phyloP scores from a whole-genome alignment of 345 rosid genomes.

The Brassica juncea region DNA sequence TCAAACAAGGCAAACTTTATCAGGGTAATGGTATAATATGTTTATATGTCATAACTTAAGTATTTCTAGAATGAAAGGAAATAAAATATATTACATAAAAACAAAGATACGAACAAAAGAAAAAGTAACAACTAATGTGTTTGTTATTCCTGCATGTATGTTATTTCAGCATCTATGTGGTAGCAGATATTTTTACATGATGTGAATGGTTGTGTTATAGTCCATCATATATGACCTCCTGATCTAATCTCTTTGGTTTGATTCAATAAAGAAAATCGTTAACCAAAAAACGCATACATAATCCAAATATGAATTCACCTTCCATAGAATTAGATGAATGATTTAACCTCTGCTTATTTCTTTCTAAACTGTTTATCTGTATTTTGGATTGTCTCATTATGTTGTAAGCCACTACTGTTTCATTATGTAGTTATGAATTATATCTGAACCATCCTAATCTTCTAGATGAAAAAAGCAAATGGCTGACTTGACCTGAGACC shows the following conservation, averaged over 20 bases:
- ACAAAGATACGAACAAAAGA: not conserved
- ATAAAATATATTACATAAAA: not conserved
- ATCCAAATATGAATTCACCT: not conserved
- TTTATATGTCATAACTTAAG: not conserved
- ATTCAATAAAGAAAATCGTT: not conserved
- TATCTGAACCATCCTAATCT: slow-evolving; percentile 18
- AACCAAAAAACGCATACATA: not conserved
- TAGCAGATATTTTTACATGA: not conserved
- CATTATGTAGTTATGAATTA: not conserved
- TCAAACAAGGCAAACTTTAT: slow-evolving; percentile 4
- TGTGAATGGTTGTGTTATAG: slow-evolving; percentile 1
- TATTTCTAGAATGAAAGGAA: not conserved
- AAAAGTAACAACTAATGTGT: not conserved
- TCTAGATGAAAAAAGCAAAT: slow-evolving; percentile 30
- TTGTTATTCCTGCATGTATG: not conserved
- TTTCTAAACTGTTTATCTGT: not conserved
- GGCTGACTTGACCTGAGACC: slow-evolving; percentile 32
- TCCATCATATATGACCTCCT: not conserved
- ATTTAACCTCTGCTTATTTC: not conserved
- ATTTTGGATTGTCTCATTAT: not conserved
- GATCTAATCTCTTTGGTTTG: not conserved
- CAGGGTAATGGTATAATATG: slow-evolving; percentile 4
- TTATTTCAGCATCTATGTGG: not conserved
- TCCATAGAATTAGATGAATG: not conserved
- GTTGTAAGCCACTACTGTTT: not conserved